Conservation (phyloP, 2,329 filamentous ascomycete species). For the Clathrospora elynae region DNA sequence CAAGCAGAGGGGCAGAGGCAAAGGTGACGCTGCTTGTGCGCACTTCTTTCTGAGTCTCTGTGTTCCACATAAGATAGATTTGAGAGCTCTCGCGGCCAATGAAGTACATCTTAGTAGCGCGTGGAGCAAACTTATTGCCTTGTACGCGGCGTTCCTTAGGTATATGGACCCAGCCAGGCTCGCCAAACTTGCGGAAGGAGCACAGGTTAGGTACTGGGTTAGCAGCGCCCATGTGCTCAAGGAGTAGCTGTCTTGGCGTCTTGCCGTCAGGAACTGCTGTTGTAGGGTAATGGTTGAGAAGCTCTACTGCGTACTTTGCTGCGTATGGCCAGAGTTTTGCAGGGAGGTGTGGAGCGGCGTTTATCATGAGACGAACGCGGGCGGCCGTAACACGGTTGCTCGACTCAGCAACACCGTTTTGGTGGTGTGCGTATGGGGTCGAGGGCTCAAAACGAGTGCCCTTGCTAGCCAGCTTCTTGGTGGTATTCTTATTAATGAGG, state of each 20-base stretch:
- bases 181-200: conserved; percentile 1
- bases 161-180: conserved; percentile 2
- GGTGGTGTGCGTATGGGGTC: conserved; percentile 1
- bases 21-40: conserved; percentile 1
- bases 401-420: conserved; percentile 1
- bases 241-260: neutral
- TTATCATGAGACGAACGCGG: neutral
- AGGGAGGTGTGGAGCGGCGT: neutral
- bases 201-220: neutral
- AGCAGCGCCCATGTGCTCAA: conserved; percentile 1
- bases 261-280: neutral
- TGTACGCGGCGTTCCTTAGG: conserved; percentile 3
- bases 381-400: neutral
- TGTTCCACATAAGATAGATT: conserved; percentile 1
- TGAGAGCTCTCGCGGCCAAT: neutral
- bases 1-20: conserved; percentile 1
- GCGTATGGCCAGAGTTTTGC: neutral
- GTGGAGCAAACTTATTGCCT: conserved; percentile 1
- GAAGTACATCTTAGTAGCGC: conserved; percentile 1
- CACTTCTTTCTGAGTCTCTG: neutral
- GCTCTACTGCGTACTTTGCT: conserved; percentile 1
- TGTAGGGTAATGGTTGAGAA: conserved; percentile 1
- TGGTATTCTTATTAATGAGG: conserved; percentile 1
- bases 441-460: conserved; percentile 1
- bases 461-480: conserved; percentile 1